Evolutionary conservation across 1,284 basidiomycete genomes (phyloP).

Genomic region (Cutaneotrichosporon daszewskae): DNA sequence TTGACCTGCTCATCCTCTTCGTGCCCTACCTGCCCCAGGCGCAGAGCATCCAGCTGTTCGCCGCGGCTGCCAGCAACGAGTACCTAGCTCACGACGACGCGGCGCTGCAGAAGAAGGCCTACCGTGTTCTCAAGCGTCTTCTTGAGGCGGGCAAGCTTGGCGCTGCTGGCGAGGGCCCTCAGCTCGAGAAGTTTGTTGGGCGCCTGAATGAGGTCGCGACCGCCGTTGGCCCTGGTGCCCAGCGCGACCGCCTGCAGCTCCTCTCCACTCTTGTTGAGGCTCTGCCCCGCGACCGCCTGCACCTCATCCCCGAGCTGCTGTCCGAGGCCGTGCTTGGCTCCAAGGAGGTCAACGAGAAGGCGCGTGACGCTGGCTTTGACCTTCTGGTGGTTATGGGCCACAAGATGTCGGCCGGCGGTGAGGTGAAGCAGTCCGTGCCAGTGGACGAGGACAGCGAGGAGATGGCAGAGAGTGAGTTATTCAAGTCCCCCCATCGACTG

Average conservation of each 20-base stretch:
- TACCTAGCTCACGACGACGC: conserved; percentile 62
- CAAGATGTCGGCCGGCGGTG: conserved; percentile 84
- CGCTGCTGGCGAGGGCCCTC: conserved; percentile 49
- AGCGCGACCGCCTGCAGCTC: conserved; percentile 81
- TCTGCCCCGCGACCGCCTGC: conserved; percentile 67
- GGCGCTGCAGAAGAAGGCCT: conserved; percentile 90
- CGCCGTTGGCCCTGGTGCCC: conserved; percentile 73
- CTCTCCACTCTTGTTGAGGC: conserved; percentile 66
- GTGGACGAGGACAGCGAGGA: conserved; percentile 68
- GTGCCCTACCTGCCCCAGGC: conserved; percentile 65
- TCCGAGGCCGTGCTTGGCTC: conserved; percentile 96
- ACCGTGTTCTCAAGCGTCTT: conserved; percentile 76
- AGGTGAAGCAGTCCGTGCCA: conserved; percentile 67
- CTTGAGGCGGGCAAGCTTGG: conserved; percentile 60
- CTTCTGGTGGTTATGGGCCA: conserved; percentile 84
- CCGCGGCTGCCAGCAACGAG: conserved; percentile 44
- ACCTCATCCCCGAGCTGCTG: conserved; percentile 80
- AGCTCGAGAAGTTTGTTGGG: conserved; percentile 55
- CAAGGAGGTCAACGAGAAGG: conserved; percentile 94
- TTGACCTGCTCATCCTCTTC: conserved; percentile 83
- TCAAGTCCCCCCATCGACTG: no score
- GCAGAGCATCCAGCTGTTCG: conserved; percentile 62
- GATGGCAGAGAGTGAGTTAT: conserved; percentile 57
- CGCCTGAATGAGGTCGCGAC: conserved; percentile 56
- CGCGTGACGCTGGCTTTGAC: conserved; percentile 83